phyloP scores from a whole-genome alignment of 2,329 filamentous ascomycete genomes.

The Didymella arachidicola region DNA sequence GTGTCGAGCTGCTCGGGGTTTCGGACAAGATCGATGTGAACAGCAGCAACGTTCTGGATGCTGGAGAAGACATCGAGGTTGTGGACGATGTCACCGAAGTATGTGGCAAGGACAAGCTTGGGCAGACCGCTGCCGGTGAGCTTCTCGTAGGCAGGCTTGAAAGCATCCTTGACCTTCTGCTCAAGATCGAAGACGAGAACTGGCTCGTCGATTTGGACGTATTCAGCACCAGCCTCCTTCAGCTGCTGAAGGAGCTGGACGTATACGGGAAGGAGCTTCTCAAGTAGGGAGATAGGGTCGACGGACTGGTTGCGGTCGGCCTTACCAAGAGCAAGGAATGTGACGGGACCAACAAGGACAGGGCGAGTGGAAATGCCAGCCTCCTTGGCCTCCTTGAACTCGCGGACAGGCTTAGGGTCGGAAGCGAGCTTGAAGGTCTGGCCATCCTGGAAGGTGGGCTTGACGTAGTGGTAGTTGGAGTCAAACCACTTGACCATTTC shows the following conservation, averaged over 20 bases:
- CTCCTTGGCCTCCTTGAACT: constrained; percentile 98
- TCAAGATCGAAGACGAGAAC: constrained; percentile 94
- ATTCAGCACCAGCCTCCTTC: constrained; percentile 94
- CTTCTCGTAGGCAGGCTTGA: constrained; percentile 97
- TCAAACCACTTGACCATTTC: constrained; percentile 99
- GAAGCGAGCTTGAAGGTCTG: constrained; percentile 90
- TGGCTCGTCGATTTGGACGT: constrained; percentile 98
- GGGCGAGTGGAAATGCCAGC: constrained; percentile 92
- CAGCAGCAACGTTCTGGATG: constrained; percentile 74
- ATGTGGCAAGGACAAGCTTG: constrained; percentile 89
- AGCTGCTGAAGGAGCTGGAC: constrained; percentile 90
- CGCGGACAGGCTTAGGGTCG: constrained; percentile 89
- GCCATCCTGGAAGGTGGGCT: constrained; percentile 96
- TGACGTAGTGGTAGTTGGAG: constrained; percentile 99
- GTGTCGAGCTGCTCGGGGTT: constrained; percentile 96
- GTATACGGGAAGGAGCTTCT: constrained; percentile 94
- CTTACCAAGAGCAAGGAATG: constrained; percentile 97
- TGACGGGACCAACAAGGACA: constrained; percentile 93
- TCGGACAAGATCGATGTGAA: constrained; percentile 96
- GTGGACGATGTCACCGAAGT: constrained; percentile 99
- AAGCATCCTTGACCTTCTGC: constrained; percentile 89
- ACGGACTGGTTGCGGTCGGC: constrained; percentile 94
- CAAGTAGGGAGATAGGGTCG: constrained; percentile 90
- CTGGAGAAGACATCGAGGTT: constrained; percentile 90
- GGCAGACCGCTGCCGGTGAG: constrained; percentile 82